Evolutionary conservation across 31 red algal species (phyloP).

Genomic region (Endocladia muricata): DNA sequence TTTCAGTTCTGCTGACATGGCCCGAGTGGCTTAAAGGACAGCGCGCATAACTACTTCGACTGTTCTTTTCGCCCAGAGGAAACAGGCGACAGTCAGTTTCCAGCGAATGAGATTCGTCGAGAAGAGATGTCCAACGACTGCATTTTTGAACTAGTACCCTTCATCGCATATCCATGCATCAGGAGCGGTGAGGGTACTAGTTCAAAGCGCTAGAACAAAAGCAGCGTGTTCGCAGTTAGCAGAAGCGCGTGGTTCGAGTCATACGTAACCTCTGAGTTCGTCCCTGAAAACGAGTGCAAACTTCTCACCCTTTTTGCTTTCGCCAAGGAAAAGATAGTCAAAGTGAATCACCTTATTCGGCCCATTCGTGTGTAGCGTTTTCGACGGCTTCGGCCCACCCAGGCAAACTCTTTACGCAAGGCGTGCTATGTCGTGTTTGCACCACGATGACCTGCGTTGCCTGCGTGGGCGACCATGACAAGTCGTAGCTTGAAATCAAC

Average conservation of each 20-base stretch:
- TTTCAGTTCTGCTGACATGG: conserved; percentile 6
- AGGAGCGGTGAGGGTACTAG: not conserved
- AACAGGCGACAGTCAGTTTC: not conserved
- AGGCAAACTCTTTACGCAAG: not conserved
- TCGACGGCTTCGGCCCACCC: not conserved
- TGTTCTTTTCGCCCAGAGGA: conserved; percentile 2
- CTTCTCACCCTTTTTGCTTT: not conserved
- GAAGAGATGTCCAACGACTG: not conserved
- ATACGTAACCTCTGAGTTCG: conserved; percentile 8
- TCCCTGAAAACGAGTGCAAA: conserved; percentile 4
- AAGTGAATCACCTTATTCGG: conserved; percentile 18
- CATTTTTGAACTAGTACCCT: conserved; percentile 22
- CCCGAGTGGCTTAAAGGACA: not conserved
- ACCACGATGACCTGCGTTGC: conserved; percentile 9
- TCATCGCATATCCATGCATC: not conserved
- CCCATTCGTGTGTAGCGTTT: conserved; percentile 1
- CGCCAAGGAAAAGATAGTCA: conserved; percentile 12
- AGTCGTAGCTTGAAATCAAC: not conserved
- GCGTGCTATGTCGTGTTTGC: conserved; percentile 4
- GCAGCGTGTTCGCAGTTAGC: conserved; percentile 5
- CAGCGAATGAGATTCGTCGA: not conserved
- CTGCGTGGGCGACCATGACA: conserved; percentile 4
- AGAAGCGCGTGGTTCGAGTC: not conserved
- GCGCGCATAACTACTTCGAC: conserved; percentile 10
- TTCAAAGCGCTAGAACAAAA: not conserved